These are phyloP conservation scores for Wickerhamia fluorescens DNA, from an alignment of 805 yeast genomes.

Conservation along the genomic window DNA sequence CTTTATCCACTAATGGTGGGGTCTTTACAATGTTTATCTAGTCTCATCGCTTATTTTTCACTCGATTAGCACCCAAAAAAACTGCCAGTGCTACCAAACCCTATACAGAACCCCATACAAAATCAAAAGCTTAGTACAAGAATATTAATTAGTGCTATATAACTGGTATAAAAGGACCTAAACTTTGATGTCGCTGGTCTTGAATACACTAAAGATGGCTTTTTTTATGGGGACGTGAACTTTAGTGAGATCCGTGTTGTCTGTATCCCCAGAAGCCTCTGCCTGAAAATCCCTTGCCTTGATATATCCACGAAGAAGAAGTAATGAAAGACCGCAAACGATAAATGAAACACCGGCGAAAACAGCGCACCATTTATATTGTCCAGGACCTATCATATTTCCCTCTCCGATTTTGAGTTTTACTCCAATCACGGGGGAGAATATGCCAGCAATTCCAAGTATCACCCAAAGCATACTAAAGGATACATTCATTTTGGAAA, in stretches of 20 bases:
- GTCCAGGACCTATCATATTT: slow-evolving; percentile 8
- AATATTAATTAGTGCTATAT: too few species aligned
- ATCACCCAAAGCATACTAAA: slow-evolving; percentile 16
- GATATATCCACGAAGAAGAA: slow-evolving; percentile 16
- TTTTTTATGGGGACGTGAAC: slow-evolving; percentile 1
- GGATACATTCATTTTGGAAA: slow-evolving; percentile 12
- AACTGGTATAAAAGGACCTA: too few species aligned
- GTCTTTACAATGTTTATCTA: too few species aligned
- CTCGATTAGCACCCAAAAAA: too few species aligned
- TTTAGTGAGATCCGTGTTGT: slow-evolving; percentile 2
- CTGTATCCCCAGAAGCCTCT: slow-evolving; percentile 1
- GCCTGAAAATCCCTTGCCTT: slow-evolving; percentile 8
- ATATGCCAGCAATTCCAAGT: slow-evolving; percentile 14
- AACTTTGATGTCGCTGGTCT: slow-evolving; percentile 2
- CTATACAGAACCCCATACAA: too few species aligned
- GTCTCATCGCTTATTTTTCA: too few species aligned
- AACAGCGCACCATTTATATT: slow-evolving; percentile 13
- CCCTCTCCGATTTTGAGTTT: slow-evolving; percentile 11
- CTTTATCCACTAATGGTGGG: too few species aligned
- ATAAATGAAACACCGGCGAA: slow-evolving; percentile 15
- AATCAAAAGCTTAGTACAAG: too few species aligned
- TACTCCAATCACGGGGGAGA: slow-evolving; percentile 18
- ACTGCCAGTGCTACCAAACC: too few species aligned
- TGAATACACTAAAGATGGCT: slow-evolving; percentile 1
- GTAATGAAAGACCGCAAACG: slow-evolving; percentile 9